Conservation (phyloP, 225 moss, liverwort and hornwort genomes). For the Polytrichum commune region DNA sequence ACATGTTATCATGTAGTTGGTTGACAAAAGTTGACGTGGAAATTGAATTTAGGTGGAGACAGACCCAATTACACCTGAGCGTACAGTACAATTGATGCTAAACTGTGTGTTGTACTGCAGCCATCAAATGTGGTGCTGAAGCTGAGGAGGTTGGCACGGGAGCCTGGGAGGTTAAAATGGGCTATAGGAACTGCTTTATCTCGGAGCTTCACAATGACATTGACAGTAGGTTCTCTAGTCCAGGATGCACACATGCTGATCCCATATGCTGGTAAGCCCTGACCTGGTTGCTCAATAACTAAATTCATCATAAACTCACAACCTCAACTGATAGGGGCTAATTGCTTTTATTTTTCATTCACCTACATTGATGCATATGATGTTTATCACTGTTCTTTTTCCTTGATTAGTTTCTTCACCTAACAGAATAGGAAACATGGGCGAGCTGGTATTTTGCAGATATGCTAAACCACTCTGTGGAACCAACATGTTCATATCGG, state of each 20-base stretch:
- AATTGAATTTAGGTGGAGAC: too few relatives aligned
- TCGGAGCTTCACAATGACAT: slow-evolving; percentile 65
- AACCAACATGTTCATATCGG: slow-evolving; percentile 77
- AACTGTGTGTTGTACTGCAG: slow-evolving; percentile 39
- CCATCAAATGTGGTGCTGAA: slow-evolving; percentile 76
- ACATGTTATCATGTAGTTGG: too few relatives aligned
- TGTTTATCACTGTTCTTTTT: too few relatives aligned
- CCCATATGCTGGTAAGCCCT: slow-evolving; percentile 76
- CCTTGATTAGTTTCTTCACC: too few relatives aligned
- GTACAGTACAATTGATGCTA: background rate
- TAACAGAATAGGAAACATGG: background rate
- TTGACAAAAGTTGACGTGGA: too few relatives aligned
- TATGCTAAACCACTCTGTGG: slow-evolving; percentile 89
- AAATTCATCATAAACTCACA: too few relatives aligned
- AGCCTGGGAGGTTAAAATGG: slow-evolving; percentile 84
- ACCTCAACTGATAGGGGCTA: too few relatives aligned
- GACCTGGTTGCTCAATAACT: too few relatives aligned
- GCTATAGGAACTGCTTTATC: slow-evolving; percentile 84
- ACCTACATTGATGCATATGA: too few relatives aligned
- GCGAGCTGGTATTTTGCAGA: slow-evolving; percentile 41
- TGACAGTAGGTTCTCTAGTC: slow-evolving; percentile 62
- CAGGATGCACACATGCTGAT: slow-evolving; percentile 90
- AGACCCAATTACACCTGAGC: too few relatives aligned
- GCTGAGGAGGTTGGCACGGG: slow-evolving; percentile 82
- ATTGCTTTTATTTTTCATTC: too few relatives aligned